These are phyloP conservation scores for Cladophialophora chaetospira DNA, from an alignment of 2,329 filamentous ascomycete species.

Conservation along the genomic window DNA sequence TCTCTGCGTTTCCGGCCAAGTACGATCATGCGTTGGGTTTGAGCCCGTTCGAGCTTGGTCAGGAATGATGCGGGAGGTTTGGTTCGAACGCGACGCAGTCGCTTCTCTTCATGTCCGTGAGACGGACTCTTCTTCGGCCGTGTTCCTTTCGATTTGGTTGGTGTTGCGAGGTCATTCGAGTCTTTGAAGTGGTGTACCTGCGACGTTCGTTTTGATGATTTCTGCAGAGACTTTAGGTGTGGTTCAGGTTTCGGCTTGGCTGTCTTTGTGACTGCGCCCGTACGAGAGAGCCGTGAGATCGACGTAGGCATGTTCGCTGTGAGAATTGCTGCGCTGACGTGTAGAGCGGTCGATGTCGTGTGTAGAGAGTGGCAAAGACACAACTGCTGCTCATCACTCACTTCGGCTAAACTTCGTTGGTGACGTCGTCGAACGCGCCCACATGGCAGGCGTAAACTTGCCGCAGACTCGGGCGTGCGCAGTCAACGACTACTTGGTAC, in stretches of 20 bases:
- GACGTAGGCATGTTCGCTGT: slow-evolving; percentile 1
- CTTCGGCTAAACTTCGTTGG: too few relatives aligned
- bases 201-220: background rate
- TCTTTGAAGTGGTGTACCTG: background rate
- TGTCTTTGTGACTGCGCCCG: background rate
- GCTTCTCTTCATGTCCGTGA: slow-evolving; percentile 39
- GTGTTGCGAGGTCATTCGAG: background rate
- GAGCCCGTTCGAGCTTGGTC: slow-evolving; percentile 51
- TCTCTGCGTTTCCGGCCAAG: slow-evolving; percentile 53
- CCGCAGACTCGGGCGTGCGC: too few relatives aligned
- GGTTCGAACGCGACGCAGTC: slow-evolving; percentile 44
- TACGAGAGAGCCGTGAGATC: background rate
- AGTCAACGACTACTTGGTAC: too few relatives aligned
- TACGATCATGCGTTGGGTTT: slow-evolving; percentile 58
- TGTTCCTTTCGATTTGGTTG: background rate
- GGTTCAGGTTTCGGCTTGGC: background rate
- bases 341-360: too few relatives aligned
- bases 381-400: too few relatives aligned
- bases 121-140: background rate
- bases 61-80: slow-evolving; percentile 51
- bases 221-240: background rate
- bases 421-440: too few relatives aligned
- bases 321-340: too few relatives aligned
- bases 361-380: too few relatives aligned
- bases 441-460: too few relatives aligned